phyloP scores from a whole-genome alignment of 257 asterid genomes.

The Solanum bulbocastanum region DNA sequence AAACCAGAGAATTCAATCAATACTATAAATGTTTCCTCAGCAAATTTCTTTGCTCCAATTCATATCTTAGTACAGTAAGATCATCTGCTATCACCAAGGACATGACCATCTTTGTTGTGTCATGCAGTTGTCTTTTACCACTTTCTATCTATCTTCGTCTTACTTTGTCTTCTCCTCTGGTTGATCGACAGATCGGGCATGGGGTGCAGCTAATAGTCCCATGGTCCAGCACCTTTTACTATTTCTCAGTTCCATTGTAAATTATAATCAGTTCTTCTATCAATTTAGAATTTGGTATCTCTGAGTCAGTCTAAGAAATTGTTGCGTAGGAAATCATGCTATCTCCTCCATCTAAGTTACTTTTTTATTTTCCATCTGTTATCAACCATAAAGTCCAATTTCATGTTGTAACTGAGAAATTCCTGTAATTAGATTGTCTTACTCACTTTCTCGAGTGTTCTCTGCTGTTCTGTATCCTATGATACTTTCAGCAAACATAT shows the following conservation, averaged over 20 bases:
- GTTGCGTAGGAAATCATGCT: background rate
- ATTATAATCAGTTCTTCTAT: background rate
- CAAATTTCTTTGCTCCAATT: background rate
- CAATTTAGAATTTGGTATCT: background rate
- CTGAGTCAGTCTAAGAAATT: background rate
- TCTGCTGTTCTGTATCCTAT: background rate
- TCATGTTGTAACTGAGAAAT: background rate
- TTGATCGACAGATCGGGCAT: background rate
- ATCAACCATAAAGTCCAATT: background rate
- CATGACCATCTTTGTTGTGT: background rate
- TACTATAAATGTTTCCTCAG: background rate
- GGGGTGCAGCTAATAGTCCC: background rate
- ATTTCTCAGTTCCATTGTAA: background rate
- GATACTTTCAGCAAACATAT: background rate
- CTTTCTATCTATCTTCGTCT: background rate
- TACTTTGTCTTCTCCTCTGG: background rate
- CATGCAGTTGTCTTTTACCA: background rate
- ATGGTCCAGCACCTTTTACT: background rate
- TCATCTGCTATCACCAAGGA: background rate
- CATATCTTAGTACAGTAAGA: background rate
- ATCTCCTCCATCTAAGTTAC: background rate
- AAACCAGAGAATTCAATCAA: background rate
- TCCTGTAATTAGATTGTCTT: background rate
- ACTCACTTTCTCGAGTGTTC: background rate
- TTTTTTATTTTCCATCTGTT: background rate